Base-by-base conservation (phyloP, 2,329 filamentous ascomycete species). In the Fusarium buharicum region DNA sequence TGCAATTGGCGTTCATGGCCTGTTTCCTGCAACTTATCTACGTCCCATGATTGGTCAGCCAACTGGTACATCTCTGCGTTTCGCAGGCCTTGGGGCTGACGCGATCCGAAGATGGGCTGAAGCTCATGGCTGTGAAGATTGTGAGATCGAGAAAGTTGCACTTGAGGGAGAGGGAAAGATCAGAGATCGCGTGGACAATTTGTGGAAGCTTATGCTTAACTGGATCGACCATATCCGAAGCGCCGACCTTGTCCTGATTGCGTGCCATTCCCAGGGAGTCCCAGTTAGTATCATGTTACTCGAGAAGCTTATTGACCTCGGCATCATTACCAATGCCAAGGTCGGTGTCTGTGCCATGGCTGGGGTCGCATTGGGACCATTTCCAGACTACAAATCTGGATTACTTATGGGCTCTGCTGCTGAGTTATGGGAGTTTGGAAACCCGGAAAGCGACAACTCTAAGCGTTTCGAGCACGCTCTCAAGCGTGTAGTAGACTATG, bases 91-190 rank as follows among this genome's bases (percentile, higher is more conserved):
- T 71, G 91, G 90, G 16, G 93, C 93, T 6, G 87, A 91, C 34
- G 90, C 92, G 2, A 94, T 99, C 68, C 86, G 89, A 55, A 84
- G 89, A 57, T 99, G 93, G 92, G 86, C 92, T 0, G 86, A 92
- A 49, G 81, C 81, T 12, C 86, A 92, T 64, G 89, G 90, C 1
- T 92, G 89, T 58, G 78, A 82, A 3, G 90, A 93, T 61, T 88
- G 85, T 59, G 90, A 96, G 67, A 92, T 99, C 51, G 93, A 97
- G 72, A 97, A 96, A 73, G 91, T 98, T 13, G 92, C 94, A 1
- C 83, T 99, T 1, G 95, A 99, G 77, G 94, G 94, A 18, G 95
- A 99, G 76, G 95, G 95, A 20, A 92, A 91, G 73, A 95, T 99
- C 41, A 85, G 85, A 3, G 93, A 98, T 62, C 86, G 95, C 7